Percentiles rank a stretch among this genome's conserved stretches.
Conservation (phyloP, 257 asterid species). For the Solanum paucissectum region DNA sequence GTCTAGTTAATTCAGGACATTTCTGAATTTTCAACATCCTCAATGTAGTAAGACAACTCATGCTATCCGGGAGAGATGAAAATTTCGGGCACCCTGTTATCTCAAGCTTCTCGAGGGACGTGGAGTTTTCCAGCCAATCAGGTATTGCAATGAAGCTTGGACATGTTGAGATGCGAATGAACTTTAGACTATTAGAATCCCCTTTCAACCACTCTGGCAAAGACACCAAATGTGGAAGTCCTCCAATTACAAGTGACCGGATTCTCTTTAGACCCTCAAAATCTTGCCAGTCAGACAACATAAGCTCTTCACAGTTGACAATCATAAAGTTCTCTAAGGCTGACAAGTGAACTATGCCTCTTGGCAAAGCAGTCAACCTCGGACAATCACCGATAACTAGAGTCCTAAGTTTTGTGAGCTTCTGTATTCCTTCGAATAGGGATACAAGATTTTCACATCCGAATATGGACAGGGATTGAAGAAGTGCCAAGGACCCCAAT, state of each 20-base stretch:
- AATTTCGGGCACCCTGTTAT: neutral
- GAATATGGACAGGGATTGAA: neutral
- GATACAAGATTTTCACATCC: neutral
- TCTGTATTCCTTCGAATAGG: neutral
- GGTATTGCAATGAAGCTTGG: neutral
- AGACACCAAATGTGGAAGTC: neutral
- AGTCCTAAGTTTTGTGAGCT: neutral
- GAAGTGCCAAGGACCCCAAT: neutral
- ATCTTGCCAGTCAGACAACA: neutral
- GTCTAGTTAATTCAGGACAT: neutral
- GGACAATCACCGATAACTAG: neutral
- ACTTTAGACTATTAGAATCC: neutral
- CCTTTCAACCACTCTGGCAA: neutral
- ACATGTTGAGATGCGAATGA: neutral
- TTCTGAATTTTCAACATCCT: neutral
- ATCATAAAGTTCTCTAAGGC: neutral
- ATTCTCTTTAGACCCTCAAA: neutral
- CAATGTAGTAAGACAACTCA: neutral
- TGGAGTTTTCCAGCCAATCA: neutral
- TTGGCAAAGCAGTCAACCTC: neutral
- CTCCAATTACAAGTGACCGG: neutral
- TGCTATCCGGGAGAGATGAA: neutral
- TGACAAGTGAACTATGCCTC: neutral
- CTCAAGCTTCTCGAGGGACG: neutral
- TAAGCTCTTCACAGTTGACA: neutral